Evolutionary conservation across 2,329 filamentous ascomycete genomes (phyloP).

Genomic region (Ceratocystis variospora): DNA sequence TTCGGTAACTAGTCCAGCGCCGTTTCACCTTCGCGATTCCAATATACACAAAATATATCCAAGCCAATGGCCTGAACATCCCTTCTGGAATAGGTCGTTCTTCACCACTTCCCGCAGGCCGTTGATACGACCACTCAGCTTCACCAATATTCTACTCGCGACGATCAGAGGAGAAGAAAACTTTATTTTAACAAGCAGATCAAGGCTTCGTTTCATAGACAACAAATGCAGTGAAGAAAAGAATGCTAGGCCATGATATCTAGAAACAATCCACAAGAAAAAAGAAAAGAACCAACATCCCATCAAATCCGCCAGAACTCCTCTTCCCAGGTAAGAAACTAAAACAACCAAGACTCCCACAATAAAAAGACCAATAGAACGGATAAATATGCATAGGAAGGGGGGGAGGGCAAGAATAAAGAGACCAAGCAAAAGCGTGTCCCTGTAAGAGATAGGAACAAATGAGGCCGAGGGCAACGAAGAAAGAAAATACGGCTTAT

Average conservation of each 20-base stretch:
- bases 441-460: neutral
- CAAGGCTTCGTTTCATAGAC: neutral
- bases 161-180: neutral
- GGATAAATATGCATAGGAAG: neutral
- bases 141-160: no score
- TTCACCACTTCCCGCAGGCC: no score
- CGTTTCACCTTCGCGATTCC: no score
- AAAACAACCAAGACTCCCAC: neutral
- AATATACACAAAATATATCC: no score
- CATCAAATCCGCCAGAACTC: neutral
- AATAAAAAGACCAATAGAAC: neutral
- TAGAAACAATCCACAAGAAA: neutral
- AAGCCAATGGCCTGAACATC: no score
- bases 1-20: no score
- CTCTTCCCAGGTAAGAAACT: neutral
- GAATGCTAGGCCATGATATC: neutral
- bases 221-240: neutral
- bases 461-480: neutral
- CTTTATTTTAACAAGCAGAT: neutral
- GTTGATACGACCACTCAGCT: no score
- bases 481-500: neutral
- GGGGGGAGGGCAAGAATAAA: neutral
- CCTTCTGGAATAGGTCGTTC: no score
- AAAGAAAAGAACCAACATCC: neutral
- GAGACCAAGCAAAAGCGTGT: neutral